phyloP scores from a whole-genome alignment of 768 basidiomycete species.

The Lentinula raphanica region DNA sequence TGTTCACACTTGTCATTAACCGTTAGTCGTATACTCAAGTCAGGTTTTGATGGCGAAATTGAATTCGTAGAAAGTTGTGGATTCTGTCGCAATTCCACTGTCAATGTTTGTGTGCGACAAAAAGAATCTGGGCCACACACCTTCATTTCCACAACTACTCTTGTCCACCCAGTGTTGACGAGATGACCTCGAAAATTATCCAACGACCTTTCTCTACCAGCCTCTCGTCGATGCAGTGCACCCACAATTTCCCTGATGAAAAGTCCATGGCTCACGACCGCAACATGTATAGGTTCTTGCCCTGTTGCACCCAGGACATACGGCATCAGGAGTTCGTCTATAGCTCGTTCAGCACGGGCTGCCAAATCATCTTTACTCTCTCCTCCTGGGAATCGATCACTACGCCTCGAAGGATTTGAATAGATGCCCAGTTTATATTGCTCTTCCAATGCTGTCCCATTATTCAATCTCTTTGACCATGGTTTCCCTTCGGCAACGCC shows the following conservation, averaged over 20 bases:
- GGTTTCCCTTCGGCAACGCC: slow-evolving; percentile 65
- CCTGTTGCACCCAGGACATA: slow-evolving; percentile 41
- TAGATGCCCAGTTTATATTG: slow-evolving; percentile 51
- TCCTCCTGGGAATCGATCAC: slow-evolving; percentile 58
- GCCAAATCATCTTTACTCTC: slow-evolving; percentile 66
- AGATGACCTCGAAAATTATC: slow-evolving; percentile 45
- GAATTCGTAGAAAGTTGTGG: background rate
- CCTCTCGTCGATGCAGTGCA: slow-evolving; percentile 40
- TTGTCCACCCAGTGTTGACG: slow-evolving; percentile 68
- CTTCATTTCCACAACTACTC: slow-evolving; percentile 42
- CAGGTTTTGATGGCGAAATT: slow-evolving; percentile 13
- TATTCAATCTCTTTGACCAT: slow-evolving; percentile 31
- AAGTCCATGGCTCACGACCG: slow-evolving; percentile 71
- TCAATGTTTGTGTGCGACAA: background rate
- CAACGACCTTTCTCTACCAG: slow-evolving; percentile 15
- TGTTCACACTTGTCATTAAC: slow-evolving; percentile 55
- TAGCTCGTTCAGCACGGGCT: slow-evolving; percentile 43
- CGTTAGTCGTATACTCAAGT: slow-evolving; percentile 40
- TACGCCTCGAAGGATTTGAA: slow-evolving; percentile 40
- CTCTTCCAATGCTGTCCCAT: slow-evolving; percentile 32
- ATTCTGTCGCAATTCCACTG: background rate
- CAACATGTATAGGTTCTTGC: slow-evolving; percentile 40
- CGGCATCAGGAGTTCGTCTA: slow-evolving; percentile 51
- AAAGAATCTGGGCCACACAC: slow-evolving; percentile 20
- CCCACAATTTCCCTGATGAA: slow-evolving; percentile 59